These are phyloP conservation scores for Dothidotthia symphoricarpi DNA, from an alignment of 2,329 filamentous ascomycete genomes.

Conservation along the genomic window DNA sequence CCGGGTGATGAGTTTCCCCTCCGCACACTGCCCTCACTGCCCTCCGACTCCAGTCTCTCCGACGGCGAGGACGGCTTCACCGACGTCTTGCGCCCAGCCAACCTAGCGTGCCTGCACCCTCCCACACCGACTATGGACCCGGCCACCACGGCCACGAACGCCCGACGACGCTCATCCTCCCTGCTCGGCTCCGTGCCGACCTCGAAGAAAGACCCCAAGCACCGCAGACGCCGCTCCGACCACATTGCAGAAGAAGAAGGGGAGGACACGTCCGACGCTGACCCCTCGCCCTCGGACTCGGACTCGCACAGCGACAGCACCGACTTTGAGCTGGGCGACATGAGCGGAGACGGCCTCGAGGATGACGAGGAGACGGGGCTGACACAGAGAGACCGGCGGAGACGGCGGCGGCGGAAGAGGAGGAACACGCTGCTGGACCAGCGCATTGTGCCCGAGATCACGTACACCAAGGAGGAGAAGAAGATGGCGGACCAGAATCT, in stretches of 20 bases:
- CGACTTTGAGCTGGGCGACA: slow-evolving; percentile 58
- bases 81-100: slow-evolving; percentile 9
- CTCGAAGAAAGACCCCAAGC: slow-evolving; percentile 22
- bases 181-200: slow-evolving; percentile 30
- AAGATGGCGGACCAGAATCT: slow-evolving; percentile 74
- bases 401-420: slow-evolving; percentile 64
- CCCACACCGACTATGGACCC: slow-evolving; percentile 35
- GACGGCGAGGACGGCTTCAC: slow-evolving; percentile 24
- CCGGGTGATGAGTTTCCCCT: slow-evolving; percentile 41
- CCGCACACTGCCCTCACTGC: slow-evolving; percentile 35
- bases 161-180: slow-evolving; percentile 38
- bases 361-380: slow-evolving; percentile 90
- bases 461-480: slow-evolving; percentile 68
- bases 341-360: slow-evolving; percentile 67
- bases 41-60: slow-evolving; percentile 29
- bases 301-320: slow-evolving; percentile 41
- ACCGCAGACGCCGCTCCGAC: slow-evolving; percentile 28
- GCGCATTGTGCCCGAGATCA: slow-evolving; percentile 56
- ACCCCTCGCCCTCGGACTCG: slow-evolving; percentile 29
- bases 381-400: slow-evolving; percentile 68
- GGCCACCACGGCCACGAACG: slow-evolving; percentile 5
- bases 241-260: slow-evolving; percentile 39
- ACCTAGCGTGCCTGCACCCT: slow-evolving; percentile 32
- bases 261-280: slow-evolving; percentile 18
- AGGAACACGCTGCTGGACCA: slow-evolving; percentile 72